Evolutionary conservation across 495 filamentous ascomycete species (phyloP), one percentile per base, ranked within the genome.

Genomic region (Physcia stellaris): DNA sequence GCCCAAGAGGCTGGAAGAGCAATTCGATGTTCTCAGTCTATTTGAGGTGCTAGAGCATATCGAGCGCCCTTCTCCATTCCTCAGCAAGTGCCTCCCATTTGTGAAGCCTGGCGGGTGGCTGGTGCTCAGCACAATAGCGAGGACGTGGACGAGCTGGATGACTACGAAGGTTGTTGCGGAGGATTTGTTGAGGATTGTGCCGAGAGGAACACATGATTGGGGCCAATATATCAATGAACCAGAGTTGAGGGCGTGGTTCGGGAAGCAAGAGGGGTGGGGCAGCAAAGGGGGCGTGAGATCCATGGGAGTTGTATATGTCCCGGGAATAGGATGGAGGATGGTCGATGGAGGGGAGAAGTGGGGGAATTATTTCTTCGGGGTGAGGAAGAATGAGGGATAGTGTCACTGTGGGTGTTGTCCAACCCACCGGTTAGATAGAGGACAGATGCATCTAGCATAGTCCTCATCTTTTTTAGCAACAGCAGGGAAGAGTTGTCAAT

Each of bases 21-120:
- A 67, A 32, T 77, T 70, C 52, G 86, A 94, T 57, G 56, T 94
- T 2, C 74, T 98, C 6, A 79, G 81, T 3, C 57, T 92, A 21
- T 96, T 96, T 59, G 90, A 98, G 56, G 90, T 98, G 0, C 64
- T 98, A 27, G 90, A 98, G 53, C 90, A 98, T 54, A 81, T 96
- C 42, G 61, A 65, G 24, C 51, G 52, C 2, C 71, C 73, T 3
- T 63, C 71, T 6, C 82, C 86, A 0, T 95, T 98, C 53, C 66
- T 96, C 2, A 61, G 70, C 16, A 57, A 62, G 11, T 75, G 78
- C 43, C 64, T 81, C 6, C 62, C 66, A n/a, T 77, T 84, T 33
- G 76, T 96, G 5, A 76, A 72, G 37, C 92, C 90, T 0, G 90
- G 90, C 5, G 90, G 90, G 2, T 96, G 92, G 90, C 60, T 98